A percentile compares a stretch with the other conserved stretches of the same genome.
Evolutionary conservation across 106 monocot genomes (phyloP).

Genomic region (Platanthera zijinensis): DNA sequence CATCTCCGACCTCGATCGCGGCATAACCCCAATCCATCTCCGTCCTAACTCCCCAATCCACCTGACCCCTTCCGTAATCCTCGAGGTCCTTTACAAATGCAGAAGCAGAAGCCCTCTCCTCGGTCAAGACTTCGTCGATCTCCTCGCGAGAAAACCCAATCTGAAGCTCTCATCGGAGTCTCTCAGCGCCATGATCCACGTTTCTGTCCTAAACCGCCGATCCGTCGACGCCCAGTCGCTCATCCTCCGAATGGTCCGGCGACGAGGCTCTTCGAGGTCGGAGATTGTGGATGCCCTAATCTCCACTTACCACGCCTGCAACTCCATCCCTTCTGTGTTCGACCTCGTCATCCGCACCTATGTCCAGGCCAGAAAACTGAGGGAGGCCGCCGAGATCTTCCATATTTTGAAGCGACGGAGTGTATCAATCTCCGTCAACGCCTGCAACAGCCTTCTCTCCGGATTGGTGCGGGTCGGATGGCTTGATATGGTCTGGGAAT

Average conservation of each 20-base stretch:
- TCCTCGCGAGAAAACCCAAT: slow-evolving; percentile 9
- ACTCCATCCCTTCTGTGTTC: slow-evolving; percentile 27
- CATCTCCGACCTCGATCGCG: slow-evolving; percentile 18
- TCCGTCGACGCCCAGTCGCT: slow-evolving; percentile 56
- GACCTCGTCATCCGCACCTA: slow-evolving; percentile 81
- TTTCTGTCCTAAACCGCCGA: slow-evolving; percentile 24
- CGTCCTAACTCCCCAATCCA: background rate
- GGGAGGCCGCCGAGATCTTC: slow-evolving; percentile 76
- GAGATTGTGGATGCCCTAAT: slow-evolving; percentile 44
- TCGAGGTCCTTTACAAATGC: slow-evolving; percentile 24
- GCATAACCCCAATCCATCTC: slow-evolving; percentile 6
- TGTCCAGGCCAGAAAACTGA: slow-evolving; percentile 71
- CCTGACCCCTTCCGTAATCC: slow-evolving; percentile 16
- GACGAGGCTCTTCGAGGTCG: slow-evolving; percentile 38
- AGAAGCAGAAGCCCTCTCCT: background rate
- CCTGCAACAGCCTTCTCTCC: slow-evolving; percentile 66
- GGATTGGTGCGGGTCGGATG: slow-evolving; percentile 63
- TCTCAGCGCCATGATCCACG: slow-evolving; percentile 48
- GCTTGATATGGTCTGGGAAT: slow-evolving; percentile 49
- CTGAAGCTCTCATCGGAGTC: slow-evolving; percentile 28
- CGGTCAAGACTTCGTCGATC: slow-evolving; percentile 25
- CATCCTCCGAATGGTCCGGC: slow-evolving; percentile 68
- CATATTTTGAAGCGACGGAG: slow-evolving; percentile 32
- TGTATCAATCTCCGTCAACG: slow-evolving; percentile 45
- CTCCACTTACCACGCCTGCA: slow-evolving; percentile 8